A percentile compares a stretch with the other conserved stretches of the same genome.
These are phyloP conservation scores for Neurospora pannonica DNA, from an alignment of 495 filamentous ascomycete genomes.

Conservation along the genomic window DNA sequence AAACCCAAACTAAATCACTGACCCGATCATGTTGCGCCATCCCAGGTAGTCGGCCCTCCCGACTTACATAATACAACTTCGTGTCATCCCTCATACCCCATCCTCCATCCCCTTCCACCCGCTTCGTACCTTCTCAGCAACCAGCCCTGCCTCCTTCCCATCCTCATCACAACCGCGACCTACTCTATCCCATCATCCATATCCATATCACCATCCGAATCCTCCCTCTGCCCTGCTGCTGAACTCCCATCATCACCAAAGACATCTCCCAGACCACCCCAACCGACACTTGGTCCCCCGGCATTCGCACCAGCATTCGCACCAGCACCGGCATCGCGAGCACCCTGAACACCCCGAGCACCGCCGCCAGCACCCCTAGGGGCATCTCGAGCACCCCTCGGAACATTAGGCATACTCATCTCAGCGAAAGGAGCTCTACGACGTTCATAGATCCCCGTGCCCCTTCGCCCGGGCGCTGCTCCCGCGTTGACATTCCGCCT, in stretches of 20 bases:
- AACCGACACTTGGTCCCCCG: background rate
- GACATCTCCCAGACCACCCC: background rate
- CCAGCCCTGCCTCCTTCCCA: background rate
- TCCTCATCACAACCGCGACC: background rate
- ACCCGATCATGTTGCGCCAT: background rate
- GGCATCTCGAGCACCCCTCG: background rate
- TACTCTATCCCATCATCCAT: background rate
- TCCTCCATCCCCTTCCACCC: background rate
- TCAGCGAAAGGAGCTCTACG: background rate
- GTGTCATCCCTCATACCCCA: background rate
- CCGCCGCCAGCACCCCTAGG: too few species aligned
- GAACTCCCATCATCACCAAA: background rate
- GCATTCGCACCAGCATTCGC: background rate
- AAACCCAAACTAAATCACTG: background rate
- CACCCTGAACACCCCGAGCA: too few species aligned
- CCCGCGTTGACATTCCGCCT: background rate
- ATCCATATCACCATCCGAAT: background rate
- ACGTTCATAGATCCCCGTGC: background rate
- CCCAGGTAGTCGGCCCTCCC: background rate
- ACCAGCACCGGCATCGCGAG: background rate
- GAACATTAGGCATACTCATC: background rate
- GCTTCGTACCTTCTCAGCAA: background rate
- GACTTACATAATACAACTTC: background rate
- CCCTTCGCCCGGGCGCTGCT: background rate
- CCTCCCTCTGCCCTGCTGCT: background rate